Percentiles rank a stretch among this genome's conserved stretches.
phyloP scores from a whole-genome alignment of 1,284 basidiomycete species.

The Ganoderma lingzhi region DNA sequence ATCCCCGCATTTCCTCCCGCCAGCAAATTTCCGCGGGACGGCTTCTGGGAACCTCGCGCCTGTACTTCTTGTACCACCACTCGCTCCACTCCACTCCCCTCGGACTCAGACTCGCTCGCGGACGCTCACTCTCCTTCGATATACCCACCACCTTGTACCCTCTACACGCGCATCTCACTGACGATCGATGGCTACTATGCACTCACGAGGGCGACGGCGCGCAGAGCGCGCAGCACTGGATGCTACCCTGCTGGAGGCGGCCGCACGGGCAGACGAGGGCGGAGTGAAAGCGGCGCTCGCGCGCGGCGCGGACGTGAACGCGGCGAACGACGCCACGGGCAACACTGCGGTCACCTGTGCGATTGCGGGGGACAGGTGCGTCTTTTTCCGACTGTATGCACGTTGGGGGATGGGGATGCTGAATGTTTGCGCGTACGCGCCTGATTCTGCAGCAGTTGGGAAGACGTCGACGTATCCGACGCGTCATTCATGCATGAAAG shows the following conservation, averaged over 20 bases:
- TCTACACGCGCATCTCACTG: background rate
- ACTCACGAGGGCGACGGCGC: conserved; percentile 22
- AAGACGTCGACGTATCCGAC: conserved; percentile 70
- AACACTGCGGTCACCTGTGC: conserved; percentile 70
- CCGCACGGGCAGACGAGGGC: conserved; percentile 61
- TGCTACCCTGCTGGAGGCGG: conserved; percentile 57
- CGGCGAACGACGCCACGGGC: conserved; percentile 59
- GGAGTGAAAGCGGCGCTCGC: conserved; percentile 61
- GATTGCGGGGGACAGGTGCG: conserved; percentile 73
- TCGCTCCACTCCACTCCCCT: conserved; percentile 6
- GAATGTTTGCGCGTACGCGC: conserved; percentile 10
- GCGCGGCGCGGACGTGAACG: conserved; percentile 72
- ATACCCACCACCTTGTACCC: conserved; percentile 11
- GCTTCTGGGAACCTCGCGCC: conserved; percentile 16
- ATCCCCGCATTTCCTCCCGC: conserved; percentile 32
- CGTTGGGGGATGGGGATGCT: conserved; percentile 10
- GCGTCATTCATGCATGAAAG: conserved; percentile 64
- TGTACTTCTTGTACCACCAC: conserved; percentile 20
- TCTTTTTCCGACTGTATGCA: conserved; percentile 9
- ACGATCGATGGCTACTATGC: conserved; percentile 26
- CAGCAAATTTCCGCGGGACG: conserved; percentile 23
- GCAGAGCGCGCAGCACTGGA: conserved; percentile 29
- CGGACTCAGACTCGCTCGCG: conserved; percentile 8
- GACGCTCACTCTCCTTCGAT: conserved; percentile 18
- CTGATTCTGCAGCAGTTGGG: conserved; percentile 55